Base-by-base conservation (phyloP, 2,329 filamentous ascomycete species). In the Purpureocillium takamizusanense region DNA sequence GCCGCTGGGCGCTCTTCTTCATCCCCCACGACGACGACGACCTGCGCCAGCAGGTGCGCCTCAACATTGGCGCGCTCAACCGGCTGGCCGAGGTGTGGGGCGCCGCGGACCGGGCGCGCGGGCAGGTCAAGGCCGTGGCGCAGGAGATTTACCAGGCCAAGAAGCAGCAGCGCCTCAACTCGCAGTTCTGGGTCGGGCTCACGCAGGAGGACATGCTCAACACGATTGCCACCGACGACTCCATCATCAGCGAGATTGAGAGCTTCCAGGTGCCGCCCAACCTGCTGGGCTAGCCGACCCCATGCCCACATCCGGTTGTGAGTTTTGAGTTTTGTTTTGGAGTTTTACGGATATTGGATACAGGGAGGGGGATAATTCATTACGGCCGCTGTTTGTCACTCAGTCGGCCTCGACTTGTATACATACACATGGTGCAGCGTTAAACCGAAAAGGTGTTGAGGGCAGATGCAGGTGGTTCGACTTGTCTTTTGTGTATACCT, bases 111-210 rank as follows among this genome's bases (percentile, higher is more conserved):
- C 74, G 72, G 11, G 84, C 86, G 2, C 73, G 83, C 43, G 72
- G 71, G 4, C 85, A 92, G 57, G 81, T 94, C 13, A 80, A 80
- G 48, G 77, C 76, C 8, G 84, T 92, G 14, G 85, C 86, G n/a
- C 77, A 84, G 51, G 83, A 88, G 49, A 81, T 90, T 36, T 81
- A 76, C 55, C 67, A 65, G 13, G 61, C 65, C 33, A 77, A 76
- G 64, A 78, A 74, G 63, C 67, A 67, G 33, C 69, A 69, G 49
- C 68, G 74, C 55, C 60, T 60, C 49, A 67, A 66, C 43, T 69
- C 72, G 9, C 61, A 67, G 30, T 73, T 71, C 60, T 77, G 72
- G 74, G 60, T 70, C 13, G 71, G 67, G 7, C 69, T 70, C 38
- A 71, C 67, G 1, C 69, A 72, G 47, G 69, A 73, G 51, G 67